Base-by-base conservation (phyloP, 495 filamentous ascomycete genomes). In the Aspergillus leporis region DNA sequence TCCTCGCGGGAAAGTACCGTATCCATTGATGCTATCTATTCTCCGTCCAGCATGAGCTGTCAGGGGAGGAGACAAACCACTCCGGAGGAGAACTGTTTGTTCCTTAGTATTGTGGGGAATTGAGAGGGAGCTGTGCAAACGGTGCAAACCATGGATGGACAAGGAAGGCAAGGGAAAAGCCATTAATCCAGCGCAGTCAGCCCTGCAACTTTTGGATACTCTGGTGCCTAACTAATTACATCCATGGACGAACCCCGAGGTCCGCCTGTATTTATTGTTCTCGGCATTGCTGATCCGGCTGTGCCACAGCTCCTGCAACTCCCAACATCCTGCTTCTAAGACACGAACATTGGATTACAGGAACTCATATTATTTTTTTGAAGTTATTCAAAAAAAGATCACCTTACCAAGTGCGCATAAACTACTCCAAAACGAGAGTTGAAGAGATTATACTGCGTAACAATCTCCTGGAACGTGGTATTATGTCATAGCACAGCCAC, bases 401-500 rank as follows among this genome's bases (percentile, higher is more conserved):
- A 40, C 36, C 12, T 40, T n/a, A 40, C 9, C 10, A 3, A 12
- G 36, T 12, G 36, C 16, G 36, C 16, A 40, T 40, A n/a, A 40
- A 40, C 10, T 12, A 28, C n/a, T 28, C 25, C 25, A 28, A 3
- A 28, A 6, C 25, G 3, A 6, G 25, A 3, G 25, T 28, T 28
- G 25, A 28, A 6, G 25, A 28, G 6, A 28, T n/a, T n/a, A n/a
- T 3, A 6, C 25, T 28, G 3, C 25, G 25, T 6, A n/a, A 6
- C 25, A 28, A 3, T 28, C 25, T 28, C 25, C 25, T 25, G 23
- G 28, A 18, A 40, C 30, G 51, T 12, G 61, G 63, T 67, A 63
- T 75, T 73, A 75, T 75, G 70, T 75, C 72, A 74, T 74, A 72
- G 68, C 58, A 63, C 41, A 66, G 64, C 64, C 64, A 66, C 63